These are phyloP conservation scores for Trichoderma sp. DNA, from an alignment of 2,329 filamentous ascomycete species.

Conservation along the genomic window DNA sequence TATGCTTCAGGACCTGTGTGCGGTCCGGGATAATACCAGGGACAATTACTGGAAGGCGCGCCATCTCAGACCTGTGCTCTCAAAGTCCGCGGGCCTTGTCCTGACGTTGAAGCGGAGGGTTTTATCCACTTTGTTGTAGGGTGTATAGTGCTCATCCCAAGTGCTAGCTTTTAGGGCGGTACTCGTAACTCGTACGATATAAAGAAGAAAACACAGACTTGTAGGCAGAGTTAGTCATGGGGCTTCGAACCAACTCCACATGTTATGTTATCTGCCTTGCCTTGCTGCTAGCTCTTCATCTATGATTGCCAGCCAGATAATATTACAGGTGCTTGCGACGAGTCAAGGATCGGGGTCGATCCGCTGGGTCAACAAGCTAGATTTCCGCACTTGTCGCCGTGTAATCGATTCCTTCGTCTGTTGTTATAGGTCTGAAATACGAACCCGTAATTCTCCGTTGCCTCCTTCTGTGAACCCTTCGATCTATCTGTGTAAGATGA, in stretches of 20 bases:
- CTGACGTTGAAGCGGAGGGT: not conserved
- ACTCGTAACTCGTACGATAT: not conserved
- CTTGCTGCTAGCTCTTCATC: not conserved
- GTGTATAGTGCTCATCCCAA: not conserved
- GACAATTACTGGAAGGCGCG: conserved; percentile 1
- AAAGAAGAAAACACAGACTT: not conserved
- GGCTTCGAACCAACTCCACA: not conserved
- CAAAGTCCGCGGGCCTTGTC: conserved; percentile 9
- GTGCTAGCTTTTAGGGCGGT: not conserved
- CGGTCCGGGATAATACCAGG: not conserved
- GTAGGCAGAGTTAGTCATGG: not conserved
- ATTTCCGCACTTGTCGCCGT: not conserved
- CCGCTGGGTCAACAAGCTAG: not conserved
- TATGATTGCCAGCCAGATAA: not conserved
- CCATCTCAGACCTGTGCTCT: not conserved
- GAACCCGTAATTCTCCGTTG: conserved; percentile 11
- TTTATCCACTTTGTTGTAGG: not conserved
- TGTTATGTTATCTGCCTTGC: conserved; percentile 7
- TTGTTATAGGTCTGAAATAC: not conserved
- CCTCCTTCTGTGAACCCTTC: not conserved
- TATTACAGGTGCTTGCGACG: not conserved
- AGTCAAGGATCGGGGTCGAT: conserved; percentile 3
- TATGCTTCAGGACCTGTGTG: not conserved
- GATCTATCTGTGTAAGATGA: conserved; percentile 3
- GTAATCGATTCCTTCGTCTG: not conserved